Percentiles rank a stretch among this genome's conserved stretches.
These are phyloP conservation scores for Piper betle DNA, from an alignment of 164 flowering plant genomes.

Conservation along the genomic window DNA sequence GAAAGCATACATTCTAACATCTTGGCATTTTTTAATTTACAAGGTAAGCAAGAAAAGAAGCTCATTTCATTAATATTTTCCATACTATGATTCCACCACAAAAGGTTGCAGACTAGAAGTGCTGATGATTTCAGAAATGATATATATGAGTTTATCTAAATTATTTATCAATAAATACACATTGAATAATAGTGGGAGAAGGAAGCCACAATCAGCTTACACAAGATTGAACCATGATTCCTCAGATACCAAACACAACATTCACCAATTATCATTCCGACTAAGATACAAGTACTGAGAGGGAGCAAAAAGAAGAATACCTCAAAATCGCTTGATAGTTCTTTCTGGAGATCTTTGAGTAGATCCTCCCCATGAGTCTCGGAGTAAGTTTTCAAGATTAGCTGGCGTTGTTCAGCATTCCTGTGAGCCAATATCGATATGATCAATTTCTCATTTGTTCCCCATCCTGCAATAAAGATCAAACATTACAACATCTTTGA, in stretches of 20 bases:
- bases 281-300: background rate
- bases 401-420: constrained; percentile 47
- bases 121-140: too few species aligned
- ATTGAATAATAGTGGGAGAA: too few species aligned
- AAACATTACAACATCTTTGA: background rate
- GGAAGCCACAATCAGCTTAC: too few species aligned
- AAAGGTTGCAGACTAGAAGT: too few species aligned
- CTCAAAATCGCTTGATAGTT: constrained; percentile 66
- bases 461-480: constrained; percentile 50
- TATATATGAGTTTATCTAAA: too few species aligned
- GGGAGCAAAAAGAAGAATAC: constrained; percentile 11
- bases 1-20: background rate
- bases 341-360: constrained; percentile 47
- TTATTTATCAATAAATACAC: too few species aligned
- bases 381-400: constrained; percentile 38
- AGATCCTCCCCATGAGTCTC: constrained; percentile 60
- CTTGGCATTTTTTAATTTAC: too few species aligned
- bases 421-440: constrained; percentile 64
- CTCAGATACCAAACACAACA: background rate
- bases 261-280: background rate
- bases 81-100: too few species aligned
- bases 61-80: too few species aligned
- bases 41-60: too few species aligned
- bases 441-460: constrained; percentile 64
- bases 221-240: too few species aligned